These are phyloP conservation scores for Mrakia gelida DNA, from an alignment of 768 basidiomycete genomes.

Conservation along the genomic window DNA sequence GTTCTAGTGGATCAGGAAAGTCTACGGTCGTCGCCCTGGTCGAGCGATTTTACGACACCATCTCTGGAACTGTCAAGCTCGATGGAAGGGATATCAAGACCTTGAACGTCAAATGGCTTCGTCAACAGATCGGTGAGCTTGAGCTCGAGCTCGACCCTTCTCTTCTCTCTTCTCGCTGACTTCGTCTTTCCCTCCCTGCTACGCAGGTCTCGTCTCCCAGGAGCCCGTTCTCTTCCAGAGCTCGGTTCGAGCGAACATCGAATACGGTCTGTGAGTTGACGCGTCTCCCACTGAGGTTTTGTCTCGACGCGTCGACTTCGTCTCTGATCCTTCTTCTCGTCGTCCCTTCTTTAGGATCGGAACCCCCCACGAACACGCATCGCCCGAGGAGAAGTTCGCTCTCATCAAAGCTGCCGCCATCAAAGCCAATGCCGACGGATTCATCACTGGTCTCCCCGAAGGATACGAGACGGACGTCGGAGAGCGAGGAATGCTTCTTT, in stretches of 20 bases:
- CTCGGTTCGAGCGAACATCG: conserved; percentile 74
- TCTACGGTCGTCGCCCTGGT: conserved; percentile 62
- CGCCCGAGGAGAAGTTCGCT: conserved; percentile 68
- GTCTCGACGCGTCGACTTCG: no score
- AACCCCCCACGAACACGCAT: conserved; percentile 60
- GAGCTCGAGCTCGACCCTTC: no score
- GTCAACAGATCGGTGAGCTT: conserved; percentile 65
- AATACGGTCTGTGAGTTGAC: conserved; percentile 53
- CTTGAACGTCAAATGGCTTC: conserved; percentile 78
- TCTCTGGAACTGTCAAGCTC: conserved; percentile 62
- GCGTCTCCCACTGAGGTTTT: no score
- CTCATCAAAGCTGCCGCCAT: conserved; percentile 78
- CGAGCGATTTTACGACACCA: conserved; percentile 85
- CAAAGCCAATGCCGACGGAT: conserved; percentile 87
- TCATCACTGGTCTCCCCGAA: conserved; percentile 70
- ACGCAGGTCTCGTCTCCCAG: conserved; percentile 64
- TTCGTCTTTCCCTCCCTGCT: conserved; percentile 16
- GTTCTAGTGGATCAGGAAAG: conserved; percentile 67
- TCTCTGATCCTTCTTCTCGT: no score
- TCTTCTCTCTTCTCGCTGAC: neutral
- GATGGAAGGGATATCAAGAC: conserved; percentile 70
- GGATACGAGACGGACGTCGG: conserved; percentile 87
- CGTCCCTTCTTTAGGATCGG: conserved; percentile 49
- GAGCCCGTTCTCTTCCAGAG: conserved; percentile 83
- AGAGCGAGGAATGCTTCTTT: conserved; percentile 78